These are phyloP conservation scores for Plasmopara viticola DNA, from an alignment of 352 stramenopile genomes.

Conservation along the genomic window DNA sequence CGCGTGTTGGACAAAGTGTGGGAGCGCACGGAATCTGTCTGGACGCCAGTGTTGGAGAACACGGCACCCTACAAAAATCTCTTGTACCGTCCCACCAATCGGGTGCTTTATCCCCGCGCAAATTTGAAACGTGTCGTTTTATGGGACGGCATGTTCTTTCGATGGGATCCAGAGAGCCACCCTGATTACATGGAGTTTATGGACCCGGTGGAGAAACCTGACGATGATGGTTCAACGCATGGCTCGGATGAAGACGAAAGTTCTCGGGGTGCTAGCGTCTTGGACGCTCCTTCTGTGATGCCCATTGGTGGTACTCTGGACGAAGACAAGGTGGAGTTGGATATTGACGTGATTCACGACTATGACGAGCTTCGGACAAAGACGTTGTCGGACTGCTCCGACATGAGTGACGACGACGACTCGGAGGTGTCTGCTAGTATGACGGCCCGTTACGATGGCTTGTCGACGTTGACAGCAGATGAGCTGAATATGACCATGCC, in stretches of 20 bases:
- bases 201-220: slow-evolving; percentile 41
- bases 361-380: slow-evolving; percentile 68
- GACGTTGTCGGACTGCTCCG: slow-evolving; percentile 69
- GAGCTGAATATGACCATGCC: slow-evolving; percentile 26
- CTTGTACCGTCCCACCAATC: slow-evolving; percentile 70
- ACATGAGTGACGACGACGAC: slow-evolving; percentile 80
- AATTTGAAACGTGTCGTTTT: slow-evolving; percentile 84
- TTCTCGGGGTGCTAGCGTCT: slow-evolving; percentile 18
- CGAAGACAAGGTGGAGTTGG: slow-evolving; percentile 63
- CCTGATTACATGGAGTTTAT: slow-evolving; percentile 86
- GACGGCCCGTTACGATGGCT: slow-evolving; percentile 28
- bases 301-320: slow-evolving; percentile 42
- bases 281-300: slow-evolving; percentile 35
- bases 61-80: slow-evolving; percentile 61
- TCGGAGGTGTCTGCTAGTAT: slow-evolving; percentile 34
- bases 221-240: slow-evolving; percentile 25
- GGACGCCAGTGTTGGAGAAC: slow-evolving; percentile 73
- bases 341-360: slow-evolving; percentile 81
- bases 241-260: slow-evolving; percentile 31
- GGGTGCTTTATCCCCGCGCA: slow-evolving; percentile 76
- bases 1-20: slow-evolving; percentile 79
- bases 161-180: slow-evolving; percentile 78
- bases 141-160: slow-evolving; percentile 85
- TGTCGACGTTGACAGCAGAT: slow-evolving; percentile 25
- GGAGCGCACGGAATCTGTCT: slow-evolving; percentile 81